phyloP scores from a whole-genome alignment of 305 asterid species.

The Fraxinus platypoda region DNA sequence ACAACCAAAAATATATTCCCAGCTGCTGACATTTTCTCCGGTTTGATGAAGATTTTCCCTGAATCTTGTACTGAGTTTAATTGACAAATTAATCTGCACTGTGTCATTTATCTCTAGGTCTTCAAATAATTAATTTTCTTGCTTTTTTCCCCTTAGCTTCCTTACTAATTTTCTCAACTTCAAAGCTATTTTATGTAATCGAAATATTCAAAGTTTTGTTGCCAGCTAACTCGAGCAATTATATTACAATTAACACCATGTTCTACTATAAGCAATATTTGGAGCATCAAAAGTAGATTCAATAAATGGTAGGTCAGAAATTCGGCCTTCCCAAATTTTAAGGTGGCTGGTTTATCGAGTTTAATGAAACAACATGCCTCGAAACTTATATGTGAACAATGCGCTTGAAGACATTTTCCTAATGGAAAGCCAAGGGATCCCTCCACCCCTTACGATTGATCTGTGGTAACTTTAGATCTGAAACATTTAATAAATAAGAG shows the following conservation, averaged over 20 bases:
- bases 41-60: neutral
- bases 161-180: neutral
- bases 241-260: neutral
- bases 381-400: neutral
- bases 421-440: neutral
- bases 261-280: neutral
- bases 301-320: neutral
- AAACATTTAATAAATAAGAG: neutral
- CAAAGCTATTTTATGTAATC: neutral
- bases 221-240: neutral
- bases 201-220: neutral
- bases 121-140: neutral
- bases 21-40: neutral
- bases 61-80: neutral
- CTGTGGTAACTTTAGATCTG: neutral
- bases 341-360: neutral
- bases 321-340: neutral
- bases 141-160: neutral
- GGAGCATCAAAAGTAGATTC: neutral
- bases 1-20: neutral
- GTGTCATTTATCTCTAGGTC: neutral
- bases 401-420: neutral
- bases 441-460: neutral
- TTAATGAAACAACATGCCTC: neutral
- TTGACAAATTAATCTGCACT: neutral